These are phyloP conservation scores for Colletotrichum chrysophilum DNA, from an alignment of 2,329 filamentous ascomycete species.

Conservation along the genomic window DNA sequence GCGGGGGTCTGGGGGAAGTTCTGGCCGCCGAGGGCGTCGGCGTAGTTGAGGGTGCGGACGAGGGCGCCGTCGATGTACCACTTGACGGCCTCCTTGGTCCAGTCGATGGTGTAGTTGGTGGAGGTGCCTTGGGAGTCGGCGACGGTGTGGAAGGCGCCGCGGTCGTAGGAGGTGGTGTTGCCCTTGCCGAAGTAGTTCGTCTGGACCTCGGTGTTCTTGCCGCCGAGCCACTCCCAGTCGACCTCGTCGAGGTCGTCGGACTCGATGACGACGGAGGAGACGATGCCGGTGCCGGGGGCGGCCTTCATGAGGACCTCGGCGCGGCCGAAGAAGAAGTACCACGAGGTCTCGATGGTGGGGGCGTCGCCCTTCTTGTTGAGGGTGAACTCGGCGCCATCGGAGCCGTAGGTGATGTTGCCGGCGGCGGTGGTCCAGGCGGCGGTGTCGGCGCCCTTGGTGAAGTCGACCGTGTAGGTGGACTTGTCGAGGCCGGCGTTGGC, in stretches of 20 bases:
- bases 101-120: constrained; percentile 64
- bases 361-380: constrained; percentile 63
- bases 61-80: constrained; percentile 63
- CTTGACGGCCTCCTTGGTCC: constrained; percentile 55
- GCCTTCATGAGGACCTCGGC: constrained; percentile 66
- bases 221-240: constrained; percentile 84
- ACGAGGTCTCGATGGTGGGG: constrained; percentile 70
- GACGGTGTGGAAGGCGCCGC: constrained; percentile 63
- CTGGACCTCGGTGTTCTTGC: constrained; percentile 71
- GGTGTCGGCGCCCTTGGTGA: constrained; percentile 65
- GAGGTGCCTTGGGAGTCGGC: constrained; percentile 33
- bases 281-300: constrained; percentile 60
- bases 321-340: constrained; percentile 86
- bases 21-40: constrained; percentile 50
- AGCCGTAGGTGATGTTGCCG: constrained; percentile 29
- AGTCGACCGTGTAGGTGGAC: constrained; percentile 61
- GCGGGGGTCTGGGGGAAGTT: constrained; percentile 66
- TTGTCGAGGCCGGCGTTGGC: constrained; percentile 67
- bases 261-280: constrained; percentile 78
- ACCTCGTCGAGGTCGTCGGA: constrained; percentile 83
- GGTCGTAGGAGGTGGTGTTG: constrained; percentile 68
- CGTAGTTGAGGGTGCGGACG: constrained; percentile 54
- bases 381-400: constrained; percentile 43
- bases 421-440: constrained; percentile 26
- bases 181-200: constrained; percentile 84